These are phyloP conservation scores for Schizosaccharomyces osmophilus DNA, from an alignment of 805 yeast species.

Conservation along the genomic window DNA sequence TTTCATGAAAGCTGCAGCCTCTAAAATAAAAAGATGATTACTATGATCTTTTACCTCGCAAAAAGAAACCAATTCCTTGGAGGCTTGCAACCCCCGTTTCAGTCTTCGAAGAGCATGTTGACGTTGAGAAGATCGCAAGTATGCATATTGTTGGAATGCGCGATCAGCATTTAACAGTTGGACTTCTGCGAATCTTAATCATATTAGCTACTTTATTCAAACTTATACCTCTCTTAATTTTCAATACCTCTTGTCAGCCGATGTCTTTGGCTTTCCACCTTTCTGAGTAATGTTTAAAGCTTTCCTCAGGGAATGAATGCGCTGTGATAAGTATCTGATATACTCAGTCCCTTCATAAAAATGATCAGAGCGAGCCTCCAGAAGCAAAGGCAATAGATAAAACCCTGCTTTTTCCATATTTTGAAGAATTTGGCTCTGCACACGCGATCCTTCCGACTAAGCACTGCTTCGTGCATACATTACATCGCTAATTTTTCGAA, in stretches of 20 bases:
- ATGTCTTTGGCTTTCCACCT: background rate
- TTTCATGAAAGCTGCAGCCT: background rate
- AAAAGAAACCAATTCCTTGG: background rate
- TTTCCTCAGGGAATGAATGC: background rate
- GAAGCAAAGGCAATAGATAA: background rate
- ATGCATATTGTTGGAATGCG: background rate
- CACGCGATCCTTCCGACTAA: too few relatives aligned
- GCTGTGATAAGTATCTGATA: background rate
- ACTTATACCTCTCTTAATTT: background rate
- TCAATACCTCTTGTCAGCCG: background rate
- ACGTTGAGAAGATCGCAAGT: background rate
- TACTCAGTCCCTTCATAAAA: background rate
- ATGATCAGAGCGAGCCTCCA: conserved; percentile 1
- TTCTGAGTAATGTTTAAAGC: background rate
- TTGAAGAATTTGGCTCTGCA: too few relatives aligned
- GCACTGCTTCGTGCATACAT: too few relatives aligned
- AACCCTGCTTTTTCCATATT: background rate
- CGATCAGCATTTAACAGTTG: background rate
- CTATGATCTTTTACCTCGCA: background rate
- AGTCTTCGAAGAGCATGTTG: background rate
- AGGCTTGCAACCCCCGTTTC: background rate
- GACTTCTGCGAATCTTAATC: background rate
- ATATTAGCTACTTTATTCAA: background rate
- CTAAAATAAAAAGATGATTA: background rate
- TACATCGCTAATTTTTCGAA: too few relatives aligned